Evolutionary conservation across 164 flowering plant genomes (phyloP), one percentile per base, ranked within the genome.

Genomic region (Vitis labrusca): DNA sequence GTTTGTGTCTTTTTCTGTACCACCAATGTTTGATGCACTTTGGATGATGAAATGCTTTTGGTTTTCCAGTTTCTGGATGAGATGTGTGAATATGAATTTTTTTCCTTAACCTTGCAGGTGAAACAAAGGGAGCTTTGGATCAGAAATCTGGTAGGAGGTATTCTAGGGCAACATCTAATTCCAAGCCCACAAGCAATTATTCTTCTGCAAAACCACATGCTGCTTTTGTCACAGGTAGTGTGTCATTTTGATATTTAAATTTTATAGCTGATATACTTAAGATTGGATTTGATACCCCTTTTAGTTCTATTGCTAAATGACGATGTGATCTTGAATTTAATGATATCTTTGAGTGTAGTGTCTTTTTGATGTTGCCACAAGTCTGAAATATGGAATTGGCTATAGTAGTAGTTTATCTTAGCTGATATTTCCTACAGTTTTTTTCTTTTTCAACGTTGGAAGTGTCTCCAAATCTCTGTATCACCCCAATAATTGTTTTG

Each of bases 111-210:
- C 5, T 55, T 79, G 72, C 75, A 85, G 90, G 73, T 71, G 91
- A 88, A 56, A 50, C 81, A 12, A 85, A 80, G 76, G 79, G 77
- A 56, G 47, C 63, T 63, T 15, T 77, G 73, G 91, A 89, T 52
- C 91, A 84, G 73, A 89, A 83, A 75, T 71, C 59, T 74, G 72
- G 68, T 19, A 85, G 79, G 77, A 84, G 84, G 75, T 74, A 71
- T 75, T 63, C 85, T 51, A 89, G 83, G 61, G 65, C 77, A 27
- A 63, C 83, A 17, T 50, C 87, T 29, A 77, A 79, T 71, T 19
- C 81, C 2, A 90, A 87, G 83, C 76, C 85, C 8, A 12, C 65
- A 14, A 76, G 76, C 73, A 83, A 68, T 74, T 68, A 76, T 50
- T 59, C 90, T 44, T 74, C 86, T 55, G 77, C 77, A 13, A 91